A percentile compares a stretch with the other conserved stretches of the same genome.
phyloP scores from a whole-genome alignment of 257 asterid genomes.

The Nicotiana tabacum region DNA sequence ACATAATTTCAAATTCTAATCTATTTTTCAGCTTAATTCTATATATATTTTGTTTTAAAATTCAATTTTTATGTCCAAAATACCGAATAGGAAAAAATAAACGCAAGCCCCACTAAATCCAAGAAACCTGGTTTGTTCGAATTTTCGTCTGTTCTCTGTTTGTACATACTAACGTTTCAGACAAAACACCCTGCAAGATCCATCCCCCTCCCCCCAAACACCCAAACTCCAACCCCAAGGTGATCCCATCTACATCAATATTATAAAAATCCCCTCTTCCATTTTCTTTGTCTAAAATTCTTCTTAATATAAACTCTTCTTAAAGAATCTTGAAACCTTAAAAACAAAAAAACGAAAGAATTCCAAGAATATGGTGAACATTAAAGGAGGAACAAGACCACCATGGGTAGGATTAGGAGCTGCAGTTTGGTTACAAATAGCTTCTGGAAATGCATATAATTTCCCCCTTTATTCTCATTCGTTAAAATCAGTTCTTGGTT shows the following conservation, averaged over 20 bases:
- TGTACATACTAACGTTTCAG: background rate
- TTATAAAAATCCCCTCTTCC: background rate
- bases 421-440: conserved; percentile 64
- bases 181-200: background rate
- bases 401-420: conserved; percentile 85
- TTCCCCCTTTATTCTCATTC: conserved; percentile 75
- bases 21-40: no score
- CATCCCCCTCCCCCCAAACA: background rate
- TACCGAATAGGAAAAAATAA: no score
- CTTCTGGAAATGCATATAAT: conserved; percentile 61
- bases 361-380: conserved; percentile 23
- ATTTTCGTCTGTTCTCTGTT: background rate
- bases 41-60: no score
- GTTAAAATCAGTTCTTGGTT: conserved; percentile 56
- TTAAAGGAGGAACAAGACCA: conserved; percentile 60
- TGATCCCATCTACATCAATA: background rate
- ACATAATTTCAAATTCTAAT: no score
- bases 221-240: background rate
- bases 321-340: background rate
- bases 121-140: background rate
- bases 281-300: background rate
- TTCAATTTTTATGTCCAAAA: no score
- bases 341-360: background rate
- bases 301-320: background rate
- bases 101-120: background rate